Conservation (phyloP, 495 filamentous ascomycete genomes). For the Neurospora sublineolata region DNA sequence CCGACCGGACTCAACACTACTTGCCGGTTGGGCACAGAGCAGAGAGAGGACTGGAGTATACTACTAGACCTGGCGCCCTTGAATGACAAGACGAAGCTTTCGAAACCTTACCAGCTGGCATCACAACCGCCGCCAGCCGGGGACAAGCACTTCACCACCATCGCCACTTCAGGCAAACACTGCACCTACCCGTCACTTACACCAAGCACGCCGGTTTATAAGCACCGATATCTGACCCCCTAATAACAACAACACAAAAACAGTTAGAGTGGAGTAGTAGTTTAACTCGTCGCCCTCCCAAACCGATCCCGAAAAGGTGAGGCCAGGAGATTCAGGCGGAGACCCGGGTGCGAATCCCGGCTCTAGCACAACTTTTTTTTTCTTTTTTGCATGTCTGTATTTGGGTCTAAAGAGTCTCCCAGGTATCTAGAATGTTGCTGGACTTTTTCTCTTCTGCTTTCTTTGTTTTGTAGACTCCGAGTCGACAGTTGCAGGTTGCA, state of each 20-base stretch:
- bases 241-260: neutral
- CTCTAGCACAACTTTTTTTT: constrained; percentile 6
- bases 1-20: neutral
- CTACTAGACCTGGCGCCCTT: neutral
- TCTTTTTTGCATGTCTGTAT: neutral
- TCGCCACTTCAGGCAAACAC: neutral
- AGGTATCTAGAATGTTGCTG: neutral
- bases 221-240: neutral
- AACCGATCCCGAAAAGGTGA: neutral
- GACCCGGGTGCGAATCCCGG: constrained; percentile 18
- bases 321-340: constrained; percentile 6
- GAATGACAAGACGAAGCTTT: neutral
- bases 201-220: neutral
- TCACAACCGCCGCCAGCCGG: neutral
- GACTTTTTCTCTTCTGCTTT: neutral
- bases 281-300: constrained; percentile 21
- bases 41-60: neutral
- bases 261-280: constrained; percentile 19
- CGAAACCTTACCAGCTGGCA: neutral
- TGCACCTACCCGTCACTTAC: neutral
- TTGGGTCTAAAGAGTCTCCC: accelerated
- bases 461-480: neutral
- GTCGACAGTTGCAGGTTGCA: neutral
- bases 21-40: neutral
- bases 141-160: neutral